Conservation (phyloP, 108 stramenopile genomes). For the Aurantiochytrium sp. region DNA sequence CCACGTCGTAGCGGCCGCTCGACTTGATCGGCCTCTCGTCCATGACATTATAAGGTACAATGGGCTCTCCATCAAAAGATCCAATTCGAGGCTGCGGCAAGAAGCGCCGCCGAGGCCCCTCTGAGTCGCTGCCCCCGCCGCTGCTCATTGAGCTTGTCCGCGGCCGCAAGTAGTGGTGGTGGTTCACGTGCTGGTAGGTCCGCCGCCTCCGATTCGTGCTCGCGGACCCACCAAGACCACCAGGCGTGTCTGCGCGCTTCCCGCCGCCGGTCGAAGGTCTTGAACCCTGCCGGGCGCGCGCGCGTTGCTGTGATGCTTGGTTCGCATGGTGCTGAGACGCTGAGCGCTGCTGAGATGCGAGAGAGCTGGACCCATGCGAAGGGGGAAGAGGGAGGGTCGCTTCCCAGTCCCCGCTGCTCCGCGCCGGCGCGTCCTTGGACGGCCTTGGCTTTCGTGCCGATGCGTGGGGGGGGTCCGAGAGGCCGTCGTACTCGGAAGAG, state of each 20-base stretch:
- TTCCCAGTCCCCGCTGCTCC: too few species aligned
- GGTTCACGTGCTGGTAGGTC: background rate
- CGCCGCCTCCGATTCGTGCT: background rate
- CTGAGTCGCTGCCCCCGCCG: background rate
- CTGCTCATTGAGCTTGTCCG: background rate
- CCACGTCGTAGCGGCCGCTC: background rate
- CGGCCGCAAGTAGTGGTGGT: background rate
- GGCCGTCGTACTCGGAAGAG: background rate
- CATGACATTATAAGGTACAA: conserved; percentile 7
- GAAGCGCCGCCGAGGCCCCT: background rate
- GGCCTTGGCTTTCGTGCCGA: background rate
- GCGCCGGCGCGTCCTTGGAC: too few species aligned
- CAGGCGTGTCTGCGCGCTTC: too few species aligned
- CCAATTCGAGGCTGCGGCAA: background rate
- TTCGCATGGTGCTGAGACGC: too few species aligned
- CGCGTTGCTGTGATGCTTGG: too few species aligned
- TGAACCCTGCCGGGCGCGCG: too few species aligned
- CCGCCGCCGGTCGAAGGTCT: too few species aligned
- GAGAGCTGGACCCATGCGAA: too few species aligned
- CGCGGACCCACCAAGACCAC: too few species aligned
- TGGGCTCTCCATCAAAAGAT: background rate
- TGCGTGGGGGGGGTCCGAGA: background rate
- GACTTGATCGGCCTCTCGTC: background rate
- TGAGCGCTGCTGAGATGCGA: too few species aligned
- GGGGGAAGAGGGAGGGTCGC: too few species aligned